Evolutionary conservation across 1,139 yeast genomes (phyloP), one percentile per base, ranked within the genome.

Genomic region (Suhomyces bokatorum): DNA sequence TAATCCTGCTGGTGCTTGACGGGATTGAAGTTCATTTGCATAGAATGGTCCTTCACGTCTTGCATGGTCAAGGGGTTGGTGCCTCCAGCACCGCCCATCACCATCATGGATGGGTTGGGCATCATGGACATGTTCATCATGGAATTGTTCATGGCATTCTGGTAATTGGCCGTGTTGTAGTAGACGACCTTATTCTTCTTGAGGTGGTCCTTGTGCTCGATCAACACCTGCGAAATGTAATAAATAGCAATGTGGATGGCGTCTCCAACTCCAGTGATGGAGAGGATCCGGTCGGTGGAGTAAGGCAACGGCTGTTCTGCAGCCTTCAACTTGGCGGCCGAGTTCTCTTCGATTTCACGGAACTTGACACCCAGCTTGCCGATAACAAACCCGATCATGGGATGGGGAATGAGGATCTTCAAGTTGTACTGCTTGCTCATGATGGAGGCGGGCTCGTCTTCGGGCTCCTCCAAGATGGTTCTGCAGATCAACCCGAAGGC

Each of bases 181-280:
- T 73, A 83, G 2, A 84, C 66, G 50, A 81, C 66, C 59, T 82
- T 72, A 56, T 70, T 67, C 53, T 74, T 71, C 48, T 75, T 78
- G 47, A 79, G 68, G 28, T 70, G 66, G 43, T 78, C 81, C 50
- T 77, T 77, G 58, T 81, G 84, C 51, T 82, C 86, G 47, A 80
- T 62, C 45, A 85, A 71, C 7, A 86, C 84, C 59, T 82, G 84
- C 2, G 87, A 81, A 45, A 88, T 76, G 58, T 85, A 85, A 61
- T 83, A 87, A 1, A 85, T 73, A 7, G 97, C 97, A 54, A 87
- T 86, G 58, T 87, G 95, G 41, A 90, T 80, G 3, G 96, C 91
- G 65, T 87, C 95, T 4, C 91, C 90, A 10, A 86, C 95, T 4
- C 97, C 97, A 12, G 77, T 71, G 15, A 90, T 77, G 27, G 83